Conservation (phyloP, 2,329 filamentous ascomycete species). For the Lachnellula willkommii region DNA sequence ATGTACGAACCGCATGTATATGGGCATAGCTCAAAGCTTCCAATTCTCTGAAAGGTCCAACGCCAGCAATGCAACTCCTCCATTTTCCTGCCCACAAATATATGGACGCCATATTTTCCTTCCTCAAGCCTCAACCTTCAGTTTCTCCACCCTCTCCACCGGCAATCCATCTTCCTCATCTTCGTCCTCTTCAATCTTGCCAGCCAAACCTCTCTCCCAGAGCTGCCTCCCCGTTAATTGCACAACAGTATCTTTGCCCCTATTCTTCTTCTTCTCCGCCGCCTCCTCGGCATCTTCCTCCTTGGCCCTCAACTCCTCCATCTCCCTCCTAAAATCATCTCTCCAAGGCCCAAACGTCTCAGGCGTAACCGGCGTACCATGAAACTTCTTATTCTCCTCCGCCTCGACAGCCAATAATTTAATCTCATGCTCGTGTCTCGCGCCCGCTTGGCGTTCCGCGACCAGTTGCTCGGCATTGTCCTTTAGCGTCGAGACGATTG, state of each 20-base stretch:
- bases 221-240: slow-evolving; percentile 69
- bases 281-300: slow-evolving; percentile 70
- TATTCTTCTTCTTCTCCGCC: slow-evolving; percentile 77
- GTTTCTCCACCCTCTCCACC: slow-evolving; percentile 59
- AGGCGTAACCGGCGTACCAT: slow-evolving; percentile 80
- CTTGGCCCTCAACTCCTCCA: slow-evolving; percentile 64
- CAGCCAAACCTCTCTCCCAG: slow-evolving; percentile 69
- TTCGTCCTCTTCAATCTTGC: slow-evolving; percentile 61
- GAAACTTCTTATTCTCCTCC: slow-evolving; percentile 95
- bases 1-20: not conserved
- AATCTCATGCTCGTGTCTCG: slow-evolving; percentile 54
- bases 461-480: slow-evolving; percentile 86
- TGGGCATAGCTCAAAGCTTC: not conserved
- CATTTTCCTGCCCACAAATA: not conserved
- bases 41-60: slow-evolving; percentile 2
- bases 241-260: slow-evolving; percentile 65
- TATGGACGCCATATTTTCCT: slow-evolving; percentile 1
- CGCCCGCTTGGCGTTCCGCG: slow-evolving; percentile 62
- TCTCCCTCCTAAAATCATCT: slow-evolving; percentile 69
- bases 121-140: slow-evolving; percentile 56
- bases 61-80: slow-evolving; percentile 17
- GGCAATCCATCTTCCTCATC: slow-evolving; percentile 56
- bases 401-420: slow-evolving; percentile 59
- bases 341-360: slow-evolving; percentile 84
- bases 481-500: slow-evolving; percentile 79